Conservation (phyloP, 768 basidiomycete species). For the Leccinellum luteum region DNA sequence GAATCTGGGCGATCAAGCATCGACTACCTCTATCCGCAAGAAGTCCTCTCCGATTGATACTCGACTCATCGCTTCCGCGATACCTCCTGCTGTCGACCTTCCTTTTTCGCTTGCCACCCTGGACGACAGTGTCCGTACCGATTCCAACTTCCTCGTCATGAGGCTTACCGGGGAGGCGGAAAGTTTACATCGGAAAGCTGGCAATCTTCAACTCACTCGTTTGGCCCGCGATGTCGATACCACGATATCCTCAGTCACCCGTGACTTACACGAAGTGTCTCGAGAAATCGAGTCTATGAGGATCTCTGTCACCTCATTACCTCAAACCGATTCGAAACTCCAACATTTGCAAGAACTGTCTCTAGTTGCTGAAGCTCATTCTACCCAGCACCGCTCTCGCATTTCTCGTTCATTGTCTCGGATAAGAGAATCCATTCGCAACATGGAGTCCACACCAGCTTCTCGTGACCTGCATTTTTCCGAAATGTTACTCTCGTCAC, state of each 20-base stretch:
- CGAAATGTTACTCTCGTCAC: conserved; percentile 46
- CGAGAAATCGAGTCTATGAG: conserved; percentile 42
- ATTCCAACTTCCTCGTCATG: conserved; percentile 69
- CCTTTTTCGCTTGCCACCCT: conserved; percentile 58
- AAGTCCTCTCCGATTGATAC: conserved; percentile 36
- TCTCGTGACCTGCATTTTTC: conserved; percentile 43
- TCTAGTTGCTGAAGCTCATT: conserved; percentile 35
- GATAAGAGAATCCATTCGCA: conserved; percentile 52
- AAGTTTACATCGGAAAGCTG: conserved; percentile 43
- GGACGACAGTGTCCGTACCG: conserved; percentile 64
- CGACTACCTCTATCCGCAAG: conserved; percentile 29
- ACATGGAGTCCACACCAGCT: conserved; percentile 50
- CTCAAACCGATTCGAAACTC: conserved; percentile 28
- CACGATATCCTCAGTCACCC: conserved; percentile 35
- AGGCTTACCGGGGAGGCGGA: conserved; percentile 56
- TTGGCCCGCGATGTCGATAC: conserved; percentile 54
- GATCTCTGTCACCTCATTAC: conserved; percentile 30
- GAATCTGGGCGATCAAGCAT: conserved; percentile 9
- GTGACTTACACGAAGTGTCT: conserved; percentile 39
- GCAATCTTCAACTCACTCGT: conserved; percentile 49
- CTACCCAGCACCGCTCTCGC: conserved; percentile 33
- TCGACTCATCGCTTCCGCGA: conserved; percentile 34
- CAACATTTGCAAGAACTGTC: conserved; percentile 38
- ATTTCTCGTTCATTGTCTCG: conserved; percentile 50
- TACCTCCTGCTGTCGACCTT: conserved; percentile 35